Conservation (phyloP, 257 asterid genomes). For the Solanum rostratum region DNA sequence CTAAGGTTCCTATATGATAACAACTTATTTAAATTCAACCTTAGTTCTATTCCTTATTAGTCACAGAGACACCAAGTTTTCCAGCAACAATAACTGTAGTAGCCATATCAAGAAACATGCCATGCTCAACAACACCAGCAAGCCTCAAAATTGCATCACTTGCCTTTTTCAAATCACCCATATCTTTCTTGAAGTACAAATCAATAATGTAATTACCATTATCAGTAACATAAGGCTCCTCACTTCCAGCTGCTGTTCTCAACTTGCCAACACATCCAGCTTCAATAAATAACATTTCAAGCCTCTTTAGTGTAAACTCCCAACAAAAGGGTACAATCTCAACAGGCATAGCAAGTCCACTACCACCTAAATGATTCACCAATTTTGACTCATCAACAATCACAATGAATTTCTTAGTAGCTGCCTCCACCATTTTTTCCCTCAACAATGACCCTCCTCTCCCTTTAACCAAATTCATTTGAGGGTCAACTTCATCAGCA, state of each 20-base stretch:
- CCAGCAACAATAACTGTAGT: constrained; percentile 51
- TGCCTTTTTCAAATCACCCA: constrained; percentile 44
- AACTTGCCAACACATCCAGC: constrained; percentile 51
- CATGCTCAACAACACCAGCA: constrained; percentile 58
- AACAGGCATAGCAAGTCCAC: constrained; percentile 60
- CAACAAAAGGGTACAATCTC: constrained; percentile 62
- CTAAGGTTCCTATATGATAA: neutral
- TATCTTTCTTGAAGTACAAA: constrained; percentile 48
- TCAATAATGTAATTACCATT: constrained; percentile 50
- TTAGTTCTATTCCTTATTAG: constrained; percentile 18
- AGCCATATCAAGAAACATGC: constrained; percentile 53
- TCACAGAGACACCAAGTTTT: constrained; percentile 34
- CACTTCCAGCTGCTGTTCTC: constrained; percentile 10
- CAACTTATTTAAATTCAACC: neutral
- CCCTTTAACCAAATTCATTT: constrained; percentile 56
- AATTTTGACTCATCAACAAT: constrained; percentile 45
- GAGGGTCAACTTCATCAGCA: constrained; percentile 57
- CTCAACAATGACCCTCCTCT: constrained; percentile 45
- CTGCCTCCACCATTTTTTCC: constrained; percentile 34
- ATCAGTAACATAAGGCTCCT: constrained; percentile 39
- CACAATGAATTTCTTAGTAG: constrained; percentile 22
- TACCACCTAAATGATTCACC: constrained; percentile 47
- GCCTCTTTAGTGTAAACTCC: constrained; percentile 41
- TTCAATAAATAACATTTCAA: constrained; percentile 23
- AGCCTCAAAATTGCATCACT: constrained; percentile 61